Evolutionary conservation across 1,284 basidiomycete species (phyloP).

Genomic region (Melampsora occidentalis): DNA sequence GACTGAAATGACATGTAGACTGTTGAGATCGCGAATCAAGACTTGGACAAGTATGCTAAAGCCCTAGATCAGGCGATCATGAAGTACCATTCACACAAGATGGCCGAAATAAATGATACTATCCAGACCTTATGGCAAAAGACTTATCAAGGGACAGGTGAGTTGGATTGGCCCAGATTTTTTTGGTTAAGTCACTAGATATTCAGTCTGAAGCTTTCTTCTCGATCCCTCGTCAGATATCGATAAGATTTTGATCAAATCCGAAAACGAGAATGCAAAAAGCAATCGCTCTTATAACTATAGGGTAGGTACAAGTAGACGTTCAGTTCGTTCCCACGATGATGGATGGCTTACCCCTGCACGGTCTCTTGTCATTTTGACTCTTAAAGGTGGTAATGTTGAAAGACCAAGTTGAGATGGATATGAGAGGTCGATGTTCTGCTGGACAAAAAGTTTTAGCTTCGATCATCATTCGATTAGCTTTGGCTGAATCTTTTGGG

Average conservation of each 20-base stretch:
- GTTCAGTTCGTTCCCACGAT: neutral
- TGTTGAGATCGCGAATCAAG: constrained; percentile 88
- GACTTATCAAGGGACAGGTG: constrained; percentile 97
- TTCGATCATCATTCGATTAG: constrained; percentile 98
- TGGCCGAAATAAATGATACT: constrained; percentile 98
- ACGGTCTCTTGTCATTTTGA: neutral
- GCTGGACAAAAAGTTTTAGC: constrained; percentile 99
- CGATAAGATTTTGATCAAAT: constrained; percentile 92
- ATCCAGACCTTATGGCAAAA: constrained; percentile 96
- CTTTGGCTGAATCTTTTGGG: constrained; percentile 93
- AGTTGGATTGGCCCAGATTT: constrained; percentile 46
- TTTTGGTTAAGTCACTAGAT: neutral
- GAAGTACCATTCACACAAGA: constrained; percentile 97
- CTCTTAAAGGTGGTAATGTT: constrained; percentile 82
- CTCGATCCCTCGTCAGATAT: constrained; percentile 66
- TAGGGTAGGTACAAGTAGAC: constrained; percentile 62
- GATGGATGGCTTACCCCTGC: constrained; percentile 8
- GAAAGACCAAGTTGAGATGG: constrained; percentile 97
- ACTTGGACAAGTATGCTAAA: constrained; percentile 95
- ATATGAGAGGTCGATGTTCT: constrained; percentile 97
- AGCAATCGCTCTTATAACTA: constrained; percentile 97
- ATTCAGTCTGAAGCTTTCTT: neutral
- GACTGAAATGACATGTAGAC: constrained; percentile 60
- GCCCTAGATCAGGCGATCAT: constrained; percentile 97
- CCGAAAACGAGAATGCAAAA: constrained; percentile 76